These are phyloP conservation scores for Lactarius psammicola DNA, from an alignment of 768 basidiomycete genomes.

Conservation along the genomic window DNA sequence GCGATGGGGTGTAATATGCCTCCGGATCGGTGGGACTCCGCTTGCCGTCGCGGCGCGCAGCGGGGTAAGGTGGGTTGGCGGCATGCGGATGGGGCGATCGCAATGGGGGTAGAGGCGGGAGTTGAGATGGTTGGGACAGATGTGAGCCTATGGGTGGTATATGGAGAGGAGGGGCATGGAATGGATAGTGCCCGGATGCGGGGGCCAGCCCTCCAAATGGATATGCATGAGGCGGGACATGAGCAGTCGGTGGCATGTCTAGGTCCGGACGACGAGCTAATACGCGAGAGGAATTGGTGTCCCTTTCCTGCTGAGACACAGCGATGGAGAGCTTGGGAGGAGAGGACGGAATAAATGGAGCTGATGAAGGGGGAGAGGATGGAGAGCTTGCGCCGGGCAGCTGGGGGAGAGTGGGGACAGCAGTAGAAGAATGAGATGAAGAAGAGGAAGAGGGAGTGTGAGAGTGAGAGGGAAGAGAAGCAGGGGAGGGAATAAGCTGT, in stretches of 20 bases:
- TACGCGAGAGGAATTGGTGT: slow-evolving; percentile 20
- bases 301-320: slow-evolving; percentile 18
- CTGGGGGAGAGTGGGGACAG: slow-evolving; percentile 18
- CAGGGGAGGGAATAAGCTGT: slow-evolving; percentile 24
- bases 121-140: slow-evolving; percentile 6
- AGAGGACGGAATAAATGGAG: slow-evolving; percentile 20
- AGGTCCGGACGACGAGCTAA: slow-evolving; percentile 18
- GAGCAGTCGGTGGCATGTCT: slow-evolving; percentile 26
- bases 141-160: slow-evolving; percentile 24
- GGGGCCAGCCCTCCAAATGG: slow-evolving; percentile 28
- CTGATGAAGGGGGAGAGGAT: slow-evolving; percentile 12
- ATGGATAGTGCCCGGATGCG: slow-evolving; percentile 40
- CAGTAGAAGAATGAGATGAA: slow-evolving; percentile 20
- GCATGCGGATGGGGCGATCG: slow-evolving; percentile 26
- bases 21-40: slow-evolving; percentile 33
- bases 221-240: slow-evolving; percentile 23
- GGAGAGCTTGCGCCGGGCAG: slow-evolving; percentile 26
- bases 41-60: slow-evolving; percentile 30
- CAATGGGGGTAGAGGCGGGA: slow-evolving; percentile 21
- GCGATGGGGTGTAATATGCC: slow-evolving; percentile 44
- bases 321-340: slow-evolving; percentile 7
- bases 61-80: slow-evolving; percentile 26
- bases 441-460: slow-evolving; percentile 16
- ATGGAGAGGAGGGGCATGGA: slow-evolving; percentile 32
- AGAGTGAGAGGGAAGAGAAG: slow-evolving; percentile 25